These are phyloP conservation scores for Aspergillus sp. DNA, from an alignment of 2,329 filamentous ascomycete genomes.

Conservation along the genomic window DNA sequence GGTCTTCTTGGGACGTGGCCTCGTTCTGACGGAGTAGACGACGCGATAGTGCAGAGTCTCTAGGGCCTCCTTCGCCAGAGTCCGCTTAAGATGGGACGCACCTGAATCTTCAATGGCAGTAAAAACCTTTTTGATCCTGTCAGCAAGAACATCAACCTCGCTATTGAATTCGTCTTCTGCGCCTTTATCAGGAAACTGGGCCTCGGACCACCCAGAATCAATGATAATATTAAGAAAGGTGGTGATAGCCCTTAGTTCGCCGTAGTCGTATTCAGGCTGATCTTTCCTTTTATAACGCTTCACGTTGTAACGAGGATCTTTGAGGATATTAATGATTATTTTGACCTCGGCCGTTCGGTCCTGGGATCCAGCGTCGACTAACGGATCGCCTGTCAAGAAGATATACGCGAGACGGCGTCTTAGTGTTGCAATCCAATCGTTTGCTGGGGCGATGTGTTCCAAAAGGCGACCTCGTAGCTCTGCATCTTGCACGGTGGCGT, in stretches of 20 bases:
- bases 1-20: constrained; percentile 53
- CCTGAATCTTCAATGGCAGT: constrained; percentile 71
- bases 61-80: constrained; percentile 73
- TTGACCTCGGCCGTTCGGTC: constrained; percentile 31
- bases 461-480: constrained; percentile 42
- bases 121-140: constrained; percentile 57
- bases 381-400: constrained; percentile 33
- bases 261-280: constrained; percentile 56
- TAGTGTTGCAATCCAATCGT: constrained; percentile 37
- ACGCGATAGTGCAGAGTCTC: constrained; percentile 75
- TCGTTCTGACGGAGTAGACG: constrained; percentile 68
- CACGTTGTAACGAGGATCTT: constrained; percentile 33
- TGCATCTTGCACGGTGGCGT: constrained; percentile 38
- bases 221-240: constrained; percentile 73
- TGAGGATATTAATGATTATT: constrained; percentile 29
- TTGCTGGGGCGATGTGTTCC: constrained; percentile 40
- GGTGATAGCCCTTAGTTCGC: constrained; percentile 64
- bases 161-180: constrained; percentile 62
- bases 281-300: constrained; percentile 26
- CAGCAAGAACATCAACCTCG: constrained; percentile 66
- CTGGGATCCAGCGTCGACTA: constrained; percentile 26
- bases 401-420: constrained; percentile 41
- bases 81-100: constrained; percentile 68
- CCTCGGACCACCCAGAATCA: constrained; percentile 57
- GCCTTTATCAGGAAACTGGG: constrained; percentile 31